Evolutionary conservation across 306 rosid species (phyloP).

Genomic region (Cicer pinnatifidum): DNA sequence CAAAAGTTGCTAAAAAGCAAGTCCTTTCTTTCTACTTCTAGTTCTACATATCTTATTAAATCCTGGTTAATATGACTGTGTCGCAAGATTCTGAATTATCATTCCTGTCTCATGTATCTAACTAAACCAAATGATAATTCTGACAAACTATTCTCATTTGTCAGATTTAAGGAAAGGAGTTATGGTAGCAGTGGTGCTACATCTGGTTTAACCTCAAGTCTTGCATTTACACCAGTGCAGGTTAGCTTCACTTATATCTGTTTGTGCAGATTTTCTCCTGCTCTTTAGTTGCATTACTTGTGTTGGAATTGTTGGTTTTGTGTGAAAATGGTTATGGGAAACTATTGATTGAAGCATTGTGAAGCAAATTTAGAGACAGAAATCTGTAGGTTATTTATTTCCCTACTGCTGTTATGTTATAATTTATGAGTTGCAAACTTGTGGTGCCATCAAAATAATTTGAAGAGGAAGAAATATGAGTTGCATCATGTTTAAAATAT

Average conservation of each 20-base stretch:
- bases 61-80: slow-evolving; percentile 26
- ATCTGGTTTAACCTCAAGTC: slow-evolving; percentile 85
- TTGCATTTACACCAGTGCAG: slow-evolving; percentile 97
- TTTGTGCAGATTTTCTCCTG: slow-evolving; percentile 3
- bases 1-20: slow-evolving; percentile 88
- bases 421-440: not conserved
- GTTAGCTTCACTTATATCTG: slow-evolving; percentile 46
- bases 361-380: slow-evolving; percentile 17
- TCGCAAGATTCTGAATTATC: slow-evolving; percentile 13
- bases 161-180: slow-evolving; percentile 82
- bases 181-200: slow-evolving; percentile 93
- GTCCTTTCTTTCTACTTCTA: slow-evolving; percentile 34
- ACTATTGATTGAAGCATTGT: slow-evolving; percentile 3
- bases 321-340: slow-evolving; percentile 7
- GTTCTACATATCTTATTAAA: slow-evolving; percentile 15
- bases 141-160: slow-evolving; percentile 30
- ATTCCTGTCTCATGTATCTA: slow-evolving; percentile 1
- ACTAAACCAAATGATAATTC: slow-evolving; percentile 9
- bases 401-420: slow-evolving; percentile 9
- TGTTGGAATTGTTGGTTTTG: not conserved
- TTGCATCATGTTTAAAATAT: too few relatives aligned
- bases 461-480: too few relatives aligned
- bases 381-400: not conserved
- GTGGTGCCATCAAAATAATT: too few relatives aligned
- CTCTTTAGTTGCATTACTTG: slow-evolving; percentile 22